phyloP scores from a whole-genome alignment of 768 basidiomycete genomes.

The Termitomyces sp. region DNA sequence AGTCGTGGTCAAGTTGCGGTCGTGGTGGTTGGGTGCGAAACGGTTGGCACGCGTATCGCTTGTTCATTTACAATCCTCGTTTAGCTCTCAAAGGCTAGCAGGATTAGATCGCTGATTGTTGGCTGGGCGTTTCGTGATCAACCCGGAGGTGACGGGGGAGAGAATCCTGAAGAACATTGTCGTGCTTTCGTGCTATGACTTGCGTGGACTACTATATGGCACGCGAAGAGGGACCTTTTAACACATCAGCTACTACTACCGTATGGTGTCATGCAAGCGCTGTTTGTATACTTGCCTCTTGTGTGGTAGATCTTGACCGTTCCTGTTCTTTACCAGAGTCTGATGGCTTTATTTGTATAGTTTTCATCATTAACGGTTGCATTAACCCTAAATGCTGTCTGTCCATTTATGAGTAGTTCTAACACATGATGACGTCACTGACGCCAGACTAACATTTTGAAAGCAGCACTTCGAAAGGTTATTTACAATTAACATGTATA shows the following conservation, averaged over 20 bases:
- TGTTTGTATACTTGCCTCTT: background rate
- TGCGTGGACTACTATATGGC: background rate
- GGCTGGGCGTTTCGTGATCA: background rate
- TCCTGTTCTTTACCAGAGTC: no score
- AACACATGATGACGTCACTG: background rate
- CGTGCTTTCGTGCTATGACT: constrained; percentile 6
- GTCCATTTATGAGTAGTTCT: no score
- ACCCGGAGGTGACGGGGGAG: background rate
- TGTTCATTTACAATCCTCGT: background rate
- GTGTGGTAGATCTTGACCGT: constrained; percentile 2
- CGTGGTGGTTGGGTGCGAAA: background rate
- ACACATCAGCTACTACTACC: background rate
- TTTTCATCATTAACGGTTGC: background rate
- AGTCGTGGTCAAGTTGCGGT: background rate
- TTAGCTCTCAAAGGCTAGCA: background rate
- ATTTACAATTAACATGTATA: no score
- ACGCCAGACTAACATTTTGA: background rate
- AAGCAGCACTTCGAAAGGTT: background rate
- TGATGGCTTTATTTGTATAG: background rate
- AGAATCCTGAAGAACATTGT: background rate
- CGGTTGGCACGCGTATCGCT: background rate
- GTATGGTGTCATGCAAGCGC: background rate
- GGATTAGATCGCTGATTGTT: background rate
- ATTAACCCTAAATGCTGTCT: background rate
- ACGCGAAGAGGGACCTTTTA: constrained; percentile 5